phyloP scores from a whole-genome alignment of 2,329 filamentous ascomycete genomes.

The Polytolypa hystricis region DNA sequence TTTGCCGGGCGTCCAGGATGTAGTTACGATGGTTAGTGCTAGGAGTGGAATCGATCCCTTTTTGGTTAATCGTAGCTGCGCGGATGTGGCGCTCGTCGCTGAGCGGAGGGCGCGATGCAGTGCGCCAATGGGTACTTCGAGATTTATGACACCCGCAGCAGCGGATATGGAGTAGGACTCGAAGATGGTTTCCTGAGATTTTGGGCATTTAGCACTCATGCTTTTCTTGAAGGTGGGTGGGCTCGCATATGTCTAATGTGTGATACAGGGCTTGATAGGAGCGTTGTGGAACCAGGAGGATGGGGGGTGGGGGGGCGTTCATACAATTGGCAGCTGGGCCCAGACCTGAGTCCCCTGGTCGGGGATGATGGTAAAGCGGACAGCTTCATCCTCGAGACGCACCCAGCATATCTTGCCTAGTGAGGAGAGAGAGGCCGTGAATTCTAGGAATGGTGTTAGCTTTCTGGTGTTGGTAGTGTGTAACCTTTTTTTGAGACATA shows the following conservation, averaged over 20 bases:
- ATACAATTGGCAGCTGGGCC: conserved; percentile 53
- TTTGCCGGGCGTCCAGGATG: conserved; percentile 27
- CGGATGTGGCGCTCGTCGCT: conserved; percentile 67
- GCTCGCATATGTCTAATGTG: too few relatives aligned
- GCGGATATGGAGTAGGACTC: conserved; percentile 83
- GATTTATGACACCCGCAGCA: conserved; percentile 86
- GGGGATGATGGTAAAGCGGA: conserved; percentile 91
- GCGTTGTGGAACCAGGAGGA: conserved; percentile 4
- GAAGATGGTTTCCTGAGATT: conserved; percentile 64
- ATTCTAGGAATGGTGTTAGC: conserved; percentile 34
- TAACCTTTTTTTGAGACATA: conserved; percentile 20
- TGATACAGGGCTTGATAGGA: conserved; percentile 15
- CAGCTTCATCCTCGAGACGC: conserved; percentile 72
- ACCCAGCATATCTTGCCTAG: conserved; percentile 82
- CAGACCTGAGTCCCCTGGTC: conserved; percentile 93
- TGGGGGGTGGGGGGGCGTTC: too few relatives aligned
- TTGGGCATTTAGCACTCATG: too few relatives aligned
- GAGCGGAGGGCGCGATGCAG: conserved; percentile 88
- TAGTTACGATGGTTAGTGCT: conserved; percentile 75
- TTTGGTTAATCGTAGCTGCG: conserved; percentile 82
- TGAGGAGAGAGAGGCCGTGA: conserved; percentile 51
- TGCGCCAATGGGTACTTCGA: conserved; percentile 81
- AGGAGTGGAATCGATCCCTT: conserved; percentile 79
- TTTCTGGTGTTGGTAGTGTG: neutral
- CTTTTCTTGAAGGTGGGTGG: too few relatives aligned